phyloP scores from a whole-genome alignment of 768 basidiomycete species.

The Serendipita indica region DNA sequence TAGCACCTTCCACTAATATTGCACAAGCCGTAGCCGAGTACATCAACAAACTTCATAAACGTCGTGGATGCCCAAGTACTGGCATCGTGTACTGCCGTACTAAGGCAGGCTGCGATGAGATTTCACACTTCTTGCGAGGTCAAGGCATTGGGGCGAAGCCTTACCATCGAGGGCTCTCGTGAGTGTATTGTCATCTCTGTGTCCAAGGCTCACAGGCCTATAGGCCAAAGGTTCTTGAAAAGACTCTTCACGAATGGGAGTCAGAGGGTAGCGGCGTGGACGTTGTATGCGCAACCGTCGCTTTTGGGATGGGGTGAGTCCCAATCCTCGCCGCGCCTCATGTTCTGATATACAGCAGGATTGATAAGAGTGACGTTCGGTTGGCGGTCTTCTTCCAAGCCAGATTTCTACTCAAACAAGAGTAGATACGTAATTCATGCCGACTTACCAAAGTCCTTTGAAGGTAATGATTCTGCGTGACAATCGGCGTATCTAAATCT shows the following conservation, averaged over 20 bases:
- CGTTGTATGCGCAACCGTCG: slow-evolving; percentile 64
- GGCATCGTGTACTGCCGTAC: slow-evolving; percentile 72
- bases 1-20: slow-evolving; percentile 31
- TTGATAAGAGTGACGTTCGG: slow-evolving; percentile 71
- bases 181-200: background rate
- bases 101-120: slow-evolving; percentile 47
- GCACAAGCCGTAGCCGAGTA: slow-evolving; percentile 41
- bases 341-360: slow-evolving; percentile 18
- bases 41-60: slow-evolving; percentile 44
- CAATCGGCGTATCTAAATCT: slow-evolving; percentile 10
- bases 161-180: slow-evolving; percentile 59
- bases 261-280: slow-evolving; percentile 44
- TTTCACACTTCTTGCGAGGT: slow-evolving; percentile 46
- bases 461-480: slow-evolving; percentile 33
- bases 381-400: background rate
- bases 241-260: slow-evolving; percentile 42
- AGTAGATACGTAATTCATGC: slow-evolving; percentile 63
- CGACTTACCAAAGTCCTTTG: slow-evolving; percentile 69
- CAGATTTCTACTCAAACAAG: background rate
- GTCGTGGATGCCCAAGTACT: slow-evolving; percentile 43
- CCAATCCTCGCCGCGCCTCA: background rate
- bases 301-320: slow-evolving; percentile 56
- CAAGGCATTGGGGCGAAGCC: slow-evolving; percentile 54
- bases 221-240: slow-evolving; percentile 38
- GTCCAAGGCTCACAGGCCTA: slow-evolving; percentile 13